Base-by-base conservation (phyloP, 2,329 filamentous ascomycete genomes). In the Fusarium chlamydosporum region DNA sequence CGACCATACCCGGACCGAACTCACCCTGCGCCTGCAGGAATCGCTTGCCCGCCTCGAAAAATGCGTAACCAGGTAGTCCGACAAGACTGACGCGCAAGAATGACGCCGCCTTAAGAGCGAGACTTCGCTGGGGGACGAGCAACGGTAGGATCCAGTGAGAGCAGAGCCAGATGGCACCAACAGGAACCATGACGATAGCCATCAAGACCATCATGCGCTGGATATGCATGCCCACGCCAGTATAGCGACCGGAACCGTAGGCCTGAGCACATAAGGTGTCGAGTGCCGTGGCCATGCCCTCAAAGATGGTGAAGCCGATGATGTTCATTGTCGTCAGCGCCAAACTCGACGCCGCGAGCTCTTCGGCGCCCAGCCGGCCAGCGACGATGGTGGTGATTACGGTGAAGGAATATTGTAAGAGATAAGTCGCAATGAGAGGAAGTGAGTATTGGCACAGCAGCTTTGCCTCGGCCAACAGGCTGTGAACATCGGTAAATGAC, bases 261-360 rank as follows among this genome's bases (percentile, higher is more conserved):
- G 73, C 67, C 35, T 75, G 73, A 15, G 73, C 70, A 41, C 73
- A 75, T 1, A 75, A 58, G 1, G 73, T 75, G 35, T 75, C 73
- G 37, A 75, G 73, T 9, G 73, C 73, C 4, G 73, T 75, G 26
- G 73, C 73, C 73, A 75, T 75, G 26, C 73, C 73, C 35, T 75
- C 72, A 40, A 74, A 70, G 33, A 85, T 77, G 4, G 85, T 81
- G 46, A 83, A 80, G 2, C 85, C 85, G n/a, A 85, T 78, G 57
- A 88, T 86, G 68, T 86, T 87, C 65, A 85, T 83, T 0, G 84
- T 86, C 47, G 84, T 86, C 40, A 83, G 80, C 38, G 83, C 84
- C 16, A 87, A 68, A 60, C 81, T 84, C 1, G 85, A 84, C 6
- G 85, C 85, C 12, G 83, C 85, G 23, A 87, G 77, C 56, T 85